phyloP scores from a whole-genome alignment of 2,329 filamentous ascomycete genomes.

The Xylariaceae sp. region DNA sequence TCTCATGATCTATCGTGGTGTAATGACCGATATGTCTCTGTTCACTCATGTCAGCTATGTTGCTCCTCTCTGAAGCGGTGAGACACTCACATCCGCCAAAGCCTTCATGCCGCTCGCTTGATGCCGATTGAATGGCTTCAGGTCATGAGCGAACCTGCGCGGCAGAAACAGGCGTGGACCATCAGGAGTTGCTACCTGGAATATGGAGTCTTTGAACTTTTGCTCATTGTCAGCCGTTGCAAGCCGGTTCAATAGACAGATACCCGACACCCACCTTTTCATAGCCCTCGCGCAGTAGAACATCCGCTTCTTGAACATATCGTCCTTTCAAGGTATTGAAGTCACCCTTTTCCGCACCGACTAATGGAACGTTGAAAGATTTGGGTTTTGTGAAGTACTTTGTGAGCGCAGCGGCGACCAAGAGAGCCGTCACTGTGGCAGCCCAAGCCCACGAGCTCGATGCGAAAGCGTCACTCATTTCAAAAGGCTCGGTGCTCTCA shows the following conservation, averaged over 20 bases:
- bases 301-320: conserved; percentile 28
- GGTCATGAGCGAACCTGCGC: conserved; percentile 25
- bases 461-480: conserved; percentile 17
- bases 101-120: conserved; percentile 31
- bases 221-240: not conserved
- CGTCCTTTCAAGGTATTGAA: conserved; percentile 22
- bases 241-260: not conserved
- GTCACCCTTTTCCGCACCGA: conserved; percentile 20
- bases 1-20: conserved; percentile 31
- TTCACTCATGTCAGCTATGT: conserved; percentile 1
- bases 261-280: conserved; percentile 17
- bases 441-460: conserved; percentile 17
- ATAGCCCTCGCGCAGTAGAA: conserved; percentile 26
- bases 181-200: conserved; percentile 28
- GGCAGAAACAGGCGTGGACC: conserved; percentile 28
- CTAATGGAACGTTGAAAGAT: conserved; percentile 20
- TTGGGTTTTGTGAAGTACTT: conserved; percentile 12
- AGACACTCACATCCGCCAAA: conserved; percentile 25
- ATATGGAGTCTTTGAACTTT: conserved; percentile 28
- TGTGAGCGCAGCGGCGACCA: conserved; percentile 15
- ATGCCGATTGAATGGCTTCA: conserved; percentile 26
- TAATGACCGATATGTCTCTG: conserved; percentile 29
- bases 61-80: not conserved
- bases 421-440: conserved; percentile 9
- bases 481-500: not conserved